Conservation (phyloP, 2,329 filamentous ascomycete genomes). For the Piedraia hortae region DNA sequence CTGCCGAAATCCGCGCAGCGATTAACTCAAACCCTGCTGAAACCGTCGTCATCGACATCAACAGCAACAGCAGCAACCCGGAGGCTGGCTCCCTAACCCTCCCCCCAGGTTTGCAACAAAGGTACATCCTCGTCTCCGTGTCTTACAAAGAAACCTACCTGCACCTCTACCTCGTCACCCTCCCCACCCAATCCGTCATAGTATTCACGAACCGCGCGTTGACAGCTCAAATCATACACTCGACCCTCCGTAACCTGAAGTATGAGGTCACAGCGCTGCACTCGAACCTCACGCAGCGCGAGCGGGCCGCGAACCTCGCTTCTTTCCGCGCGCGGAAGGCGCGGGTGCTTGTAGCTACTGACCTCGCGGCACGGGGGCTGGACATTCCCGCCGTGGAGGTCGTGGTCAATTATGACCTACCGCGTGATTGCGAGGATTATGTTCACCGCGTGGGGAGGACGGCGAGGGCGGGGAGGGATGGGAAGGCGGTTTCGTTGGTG, state of each 20-base stretch:
- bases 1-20: slow-evolving; percentile 54
- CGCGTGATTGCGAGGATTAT: slow-evolving; percentile 89
- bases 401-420: slow-evolving; percentile 88
- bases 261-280: slow-evolving; percentile 84
- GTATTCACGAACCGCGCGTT: slow-evolving; percentile 84
- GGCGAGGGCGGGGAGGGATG: slow-evolving; percentile 62
- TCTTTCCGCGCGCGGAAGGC: slow-evolving; percentile 77
- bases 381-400: slow-evolving; percentile 81
- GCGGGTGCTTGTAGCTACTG: slow-evolving; percentile 74
- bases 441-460: slow-evolving; percentile 91
- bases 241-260: slow-evolving; percentile 56
- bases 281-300: slow-evolving; percentile 57
- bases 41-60: slow-evolving; percentile 52
- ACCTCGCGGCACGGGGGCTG: slow-evolving; percentile 78
- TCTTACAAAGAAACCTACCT: slow-evolving; percentile 89
- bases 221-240: slow-evolving; percentile 71
- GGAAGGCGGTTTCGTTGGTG: slow-evolving; percentile 64
- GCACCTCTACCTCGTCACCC: slow-evolving; percentile 65
- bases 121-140: slow-evolving; percentile 64
- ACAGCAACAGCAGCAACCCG: slow-evolving; percentile 30
- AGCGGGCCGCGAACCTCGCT: slow-evolving; percentile 65
- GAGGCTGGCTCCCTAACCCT: slow-evolving; percentile 45
- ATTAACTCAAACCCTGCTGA: slow-evolving; percentile 42
- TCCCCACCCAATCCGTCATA: slow-evolving; percentile 50
- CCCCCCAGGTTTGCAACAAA: slow-evolving; percentile 55